Conservation (phyloP, 768 basidiomycete genomes). For the Tylopilus intermedius region DNA sequence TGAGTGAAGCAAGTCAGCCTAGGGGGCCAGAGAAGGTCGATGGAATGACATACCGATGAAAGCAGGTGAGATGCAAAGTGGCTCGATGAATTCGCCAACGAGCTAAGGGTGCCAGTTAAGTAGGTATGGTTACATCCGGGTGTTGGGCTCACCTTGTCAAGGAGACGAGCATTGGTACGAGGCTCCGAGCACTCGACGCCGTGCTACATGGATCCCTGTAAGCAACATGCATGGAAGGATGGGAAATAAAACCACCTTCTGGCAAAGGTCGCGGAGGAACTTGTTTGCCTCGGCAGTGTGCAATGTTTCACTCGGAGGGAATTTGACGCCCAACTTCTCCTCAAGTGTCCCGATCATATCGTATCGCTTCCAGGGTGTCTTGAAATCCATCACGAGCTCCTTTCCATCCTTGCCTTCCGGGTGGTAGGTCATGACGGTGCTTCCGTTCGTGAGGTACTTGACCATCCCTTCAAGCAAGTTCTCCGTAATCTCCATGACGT, state of each 20-base stretch:
- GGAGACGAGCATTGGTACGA: constrained; percentile 86
- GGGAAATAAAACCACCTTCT: constrained; percentile 52
- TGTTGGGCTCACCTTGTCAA: constrained; percentile 71
- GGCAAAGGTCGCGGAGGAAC: constrained; percentile 79
- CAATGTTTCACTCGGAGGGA: constrained; percentile 88
- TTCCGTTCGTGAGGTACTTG: constrained; percentile 75
- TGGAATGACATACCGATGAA: constrained; percentile 68
- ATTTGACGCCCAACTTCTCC: constrained; percentile 85
- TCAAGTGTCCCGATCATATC: constrained; percentile 98
- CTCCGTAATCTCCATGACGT: constrained; percentile 97
- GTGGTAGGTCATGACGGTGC: constrained; percentile 77
- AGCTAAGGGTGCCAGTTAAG: constrained; percentile 46
- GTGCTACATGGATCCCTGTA: constrained; percentile 47
- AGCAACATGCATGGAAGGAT: neutral
- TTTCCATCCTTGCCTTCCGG: constrained; percentile 89
- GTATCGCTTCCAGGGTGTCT: constrained; percentile 95
- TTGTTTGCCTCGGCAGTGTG: constrained; percentile 84
- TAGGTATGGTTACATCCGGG: neutral
- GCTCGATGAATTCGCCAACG: constrained; percentile 97
- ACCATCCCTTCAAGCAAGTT: constrained; percentile 86
- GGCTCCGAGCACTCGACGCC: constrained; percentile 96
- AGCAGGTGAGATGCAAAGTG: constrained; percentile 90
- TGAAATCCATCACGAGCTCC: constrained; percentile 76
- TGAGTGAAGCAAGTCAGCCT: constrained; percentile 23
- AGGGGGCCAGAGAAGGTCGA: neutral